Evolutionary conservation across 2,329 filamentous ascomycete species (phyloP).

Genomic region (Didymella exigua): DNA sequence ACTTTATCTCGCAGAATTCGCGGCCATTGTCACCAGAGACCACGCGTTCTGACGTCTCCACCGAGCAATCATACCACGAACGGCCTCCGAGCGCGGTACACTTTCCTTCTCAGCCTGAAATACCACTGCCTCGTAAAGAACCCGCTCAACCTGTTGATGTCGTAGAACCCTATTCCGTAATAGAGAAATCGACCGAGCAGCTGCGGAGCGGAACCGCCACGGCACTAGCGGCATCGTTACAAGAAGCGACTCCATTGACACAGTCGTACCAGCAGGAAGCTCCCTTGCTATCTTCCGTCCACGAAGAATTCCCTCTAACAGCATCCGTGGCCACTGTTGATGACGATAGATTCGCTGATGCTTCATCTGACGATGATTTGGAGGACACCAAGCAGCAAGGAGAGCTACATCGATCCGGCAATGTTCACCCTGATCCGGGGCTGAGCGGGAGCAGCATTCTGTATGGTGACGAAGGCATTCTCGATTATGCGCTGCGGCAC

Average conservation of each 20-base stretch:
- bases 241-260: conserved; percentile 1
- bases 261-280: not conserved
- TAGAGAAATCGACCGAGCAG: conserved; percentile 5
- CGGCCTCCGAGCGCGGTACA: conserved; percentile 14
- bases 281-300: conserved; percentile 24
- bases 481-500: conserved; percentile 44
- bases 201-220: not conserved
- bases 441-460: conserved; percentile 38
- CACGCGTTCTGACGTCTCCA: conserved; percentile 51
- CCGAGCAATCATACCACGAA: conserved; percentile 27
- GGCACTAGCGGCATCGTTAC: not conserved
- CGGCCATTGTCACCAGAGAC: conserved; percentile 64
- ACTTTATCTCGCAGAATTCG: conserved; percentile 66
- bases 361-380: conserved; percentile 44
- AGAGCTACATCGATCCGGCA: conserved; percentile 14
- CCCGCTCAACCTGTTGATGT: not conserved
- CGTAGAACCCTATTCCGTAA: conserved; percentile 1
- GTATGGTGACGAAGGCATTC: conserved; percentile 43
- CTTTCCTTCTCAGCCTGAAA: not conserved
- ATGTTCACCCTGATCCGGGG: conserved; percentile 18
- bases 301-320: conserved; percentile 6
- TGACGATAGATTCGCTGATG: conserved; percentile 52
- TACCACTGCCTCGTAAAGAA: not conserved
- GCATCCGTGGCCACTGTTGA: conserved; percentile 44
- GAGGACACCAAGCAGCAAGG: conserved; percentile 18